A percentile compares a stretch with the other conserved stretches of the same genome.
These are phyloP conservation scores for Elsinoe batatas DNA, from an alignment of 2,329 filamentous ascomycete genomes.

Conservation along the genomic window DNA sequence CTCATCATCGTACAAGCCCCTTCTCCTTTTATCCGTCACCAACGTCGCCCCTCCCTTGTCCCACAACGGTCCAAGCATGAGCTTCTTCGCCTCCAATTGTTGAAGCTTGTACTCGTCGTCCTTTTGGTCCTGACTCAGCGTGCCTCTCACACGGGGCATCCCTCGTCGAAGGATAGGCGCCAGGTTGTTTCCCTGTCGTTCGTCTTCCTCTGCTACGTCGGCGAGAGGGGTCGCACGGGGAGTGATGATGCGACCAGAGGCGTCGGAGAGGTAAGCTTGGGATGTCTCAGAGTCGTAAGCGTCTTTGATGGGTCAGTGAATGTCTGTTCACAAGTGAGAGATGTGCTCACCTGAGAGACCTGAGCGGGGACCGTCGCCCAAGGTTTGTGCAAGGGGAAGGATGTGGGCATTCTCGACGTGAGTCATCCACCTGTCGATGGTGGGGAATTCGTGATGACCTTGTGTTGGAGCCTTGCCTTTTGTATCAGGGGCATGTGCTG, in stretches of 20 bases:
- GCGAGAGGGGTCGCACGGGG: slow-evolving; percentile 22
- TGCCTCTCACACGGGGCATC: slow-evolving; percentile 6
- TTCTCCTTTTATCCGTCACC: slow-evolving; percentile 42
- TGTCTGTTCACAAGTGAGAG: slow-evolving; percentile 13
- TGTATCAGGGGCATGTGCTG: slow-evolving; percentile 16
- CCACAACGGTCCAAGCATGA: slow-evolving; percentile 42
- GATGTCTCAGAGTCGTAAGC: slow-evolving; percentile 30
- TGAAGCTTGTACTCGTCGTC: slow-evolving; percentile 35
- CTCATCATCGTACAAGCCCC: slow-evolving; percentile 42
- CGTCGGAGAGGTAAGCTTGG: slow-evolving; percentile 40
- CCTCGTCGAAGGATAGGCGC: neutral
- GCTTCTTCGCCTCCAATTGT: slow-evolving; percentile 42
- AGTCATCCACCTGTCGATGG: slow-evolving; percentile 35
- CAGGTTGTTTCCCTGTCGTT: slow-evolving; percentile 7
- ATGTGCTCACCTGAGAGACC: slow-evolving; percentile 46
- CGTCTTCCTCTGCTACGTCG: slow-evolving; percentile 4
- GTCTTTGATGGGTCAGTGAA: slow-evolving; percentile 21
- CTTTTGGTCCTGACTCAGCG: slow-evolving; percentile 1
- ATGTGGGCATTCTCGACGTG: slow-evolving; percentile 47
- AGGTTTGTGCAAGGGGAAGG: slow-evolving; percentile 43
- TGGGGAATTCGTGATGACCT: slow-evolving; percentile 27
- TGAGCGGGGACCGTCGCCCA: slow-evolving; percentile 50
- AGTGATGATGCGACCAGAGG: slow-evolving; percentile 38
- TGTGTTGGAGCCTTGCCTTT: slow-evolving; percentile 18
- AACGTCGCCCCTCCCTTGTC: slow-evolving; percentile 44